Percentiles rank a stretch among this genome's conserved stretches.
phyloP scores from a whole-genome alignment of 371 early-diverging fungal species.

The Mucor plumbeus region DNA sequence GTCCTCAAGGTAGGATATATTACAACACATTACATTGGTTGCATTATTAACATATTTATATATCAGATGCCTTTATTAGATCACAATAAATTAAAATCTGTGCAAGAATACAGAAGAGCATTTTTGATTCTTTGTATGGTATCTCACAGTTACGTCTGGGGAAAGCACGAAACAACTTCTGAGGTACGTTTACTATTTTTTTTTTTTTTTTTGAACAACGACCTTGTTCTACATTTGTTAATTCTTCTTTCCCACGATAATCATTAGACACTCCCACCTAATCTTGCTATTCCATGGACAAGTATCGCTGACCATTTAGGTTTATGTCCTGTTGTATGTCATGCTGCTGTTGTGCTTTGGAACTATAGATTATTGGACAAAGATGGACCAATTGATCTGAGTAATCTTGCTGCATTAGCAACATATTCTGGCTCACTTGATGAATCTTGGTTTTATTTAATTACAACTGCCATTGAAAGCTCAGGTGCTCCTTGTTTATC shows the following conservation, averaged over 20 bases:
- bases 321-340: slow-evolving; percentile 86
- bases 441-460: slow-evolving; percentile 97
- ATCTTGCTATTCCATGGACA: slow-evolving; percentile 88
- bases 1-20: slow-evolving; percentile 67
- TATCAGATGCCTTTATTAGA: slow-evolving; percentile 80
- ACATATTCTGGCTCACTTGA: slow-evolving; percentile 91
- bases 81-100: slow-evolving; percentile 57
- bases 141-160: slow-evolving; percentile 93
- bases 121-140: slow-evolving; percentile 87
- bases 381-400: slow-evolving; percentile 71
- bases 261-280: slow-evolving; percentile 73
- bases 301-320: slow-evolving; percentile 80
- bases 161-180: slow-evolving; percentile 77
- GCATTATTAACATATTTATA: not conserved
- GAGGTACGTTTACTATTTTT: slow-evolving; percentile 52
- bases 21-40: slow-evolving; percentile 1
- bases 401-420: slow-evolving; percentile 81
- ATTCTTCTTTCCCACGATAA: slow-evolving; percentile 36
- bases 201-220: not conserved
- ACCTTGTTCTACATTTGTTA: not conserved
- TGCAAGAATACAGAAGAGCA: slow-evolving; percentile 83
- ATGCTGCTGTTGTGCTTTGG: slow-evolving; percentile 89
- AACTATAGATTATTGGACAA: slow-evolving; percentile 86
- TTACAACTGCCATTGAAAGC: slow-evolving; percentile 90
- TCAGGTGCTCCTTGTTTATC: slow-evolving; percentile 81